A percentile compares a stretch with the other conserved stretches of the same genome.
Conservation (phyloP, 345 rosid genomes). For the Hibiscus tridactylites region DNA sequence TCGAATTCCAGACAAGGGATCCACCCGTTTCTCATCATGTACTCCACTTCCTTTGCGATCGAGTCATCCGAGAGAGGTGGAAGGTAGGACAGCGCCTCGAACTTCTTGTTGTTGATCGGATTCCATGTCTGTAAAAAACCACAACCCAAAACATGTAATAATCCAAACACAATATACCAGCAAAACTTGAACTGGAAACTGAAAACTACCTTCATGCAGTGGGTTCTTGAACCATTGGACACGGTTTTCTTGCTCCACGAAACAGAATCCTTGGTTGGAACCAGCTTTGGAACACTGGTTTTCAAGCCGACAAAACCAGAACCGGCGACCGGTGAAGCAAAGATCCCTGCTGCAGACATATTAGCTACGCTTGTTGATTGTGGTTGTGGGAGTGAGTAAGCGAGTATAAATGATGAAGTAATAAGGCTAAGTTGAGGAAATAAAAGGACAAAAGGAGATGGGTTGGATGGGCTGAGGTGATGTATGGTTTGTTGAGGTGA, state of each 20-base stretch:
- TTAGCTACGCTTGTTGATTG: neutral
- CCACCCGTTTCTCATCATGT: slow-evolving; percentile 63
- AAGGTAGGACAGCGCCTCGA: slow-evolving; percentile 46
- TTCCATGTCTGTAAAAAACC: slow-evolving; percentile 49
- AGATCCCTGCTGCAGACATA: slow-evolving; percentile 43
- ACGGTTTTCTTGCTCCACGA: slow-evolving; percentile 41
- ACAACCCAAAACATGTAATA: neutral
- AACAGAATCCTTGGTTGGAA: slow-evolving; percentile 25
- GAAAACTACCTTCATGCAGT: slow-evolving; percentile 53
- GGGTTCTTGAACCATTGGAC: slow-evolving; percentile 42
- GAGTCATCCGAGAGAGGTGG: slow-evolving; percentile 41
- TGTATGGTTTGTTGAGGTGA: slow-evolving; percentile 18
- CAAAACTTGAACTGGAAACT: neutral
- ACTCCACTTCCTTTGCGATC: slow-evolving; percentile 48
- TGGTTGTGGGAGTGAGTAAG: neutral
- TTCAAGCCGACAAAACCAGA: slow-evolving; percentile 29
- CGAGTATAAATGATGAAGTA: neutral
- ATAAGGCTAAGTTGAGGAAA: neutral
- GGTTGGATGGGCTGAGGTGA: slow-evolving; percentile 13
- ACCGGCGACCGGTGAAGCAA: slow-evolving; percentile 26
- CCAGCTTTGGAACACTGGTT: slow-evolving; percentile 18
- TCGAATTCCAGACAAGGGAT: slow-evolving; percentile 68
- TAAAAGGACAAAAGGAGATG: slow-evolving; percentile 9
- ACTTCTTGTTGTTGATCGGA: slow-evolving; percentile 53
- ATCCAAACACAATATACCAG: neutral